Percentiles rank a stretch among this genome's conserved stretches.
Evolutionary conservation across 352 stramenopile genomes (phyloP).

Genomic region (Pythium chondricola): DNA sequence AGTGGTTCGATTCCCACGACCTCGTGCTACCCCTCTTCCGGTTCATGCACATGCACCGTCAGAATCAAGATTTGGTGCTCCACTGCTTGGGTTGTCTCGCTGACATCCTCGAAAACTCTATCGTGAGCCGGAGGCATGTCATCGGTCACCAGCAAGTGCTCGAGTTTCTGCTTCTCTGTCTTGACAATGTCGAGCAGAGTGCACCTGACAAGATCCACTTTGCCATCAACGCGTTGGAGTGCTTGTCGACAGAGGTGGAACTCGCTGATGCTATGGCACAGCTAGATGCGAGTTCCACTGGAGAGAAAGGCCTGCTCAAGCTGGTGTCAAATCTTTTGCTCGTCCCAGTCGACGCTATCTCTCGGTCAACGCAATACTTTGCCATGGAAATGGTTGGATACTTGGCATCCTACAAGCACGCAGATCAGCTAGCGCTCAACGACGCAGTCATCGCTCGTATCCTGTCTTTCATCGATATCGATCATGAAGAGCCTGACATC

Average conservation of each 20-base stretch:
- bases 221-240: slow-evolving; percentile 42
- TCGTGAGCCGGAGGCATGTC: slow-evolving; percentile 32
- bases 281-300: too few relatives aligned
- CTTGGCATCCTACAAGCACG: slow-evolving; percentile 49
- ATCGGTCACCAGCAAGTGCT: slow-evolving; percentile 23
- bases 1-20: slow-evolving; percentile 31
- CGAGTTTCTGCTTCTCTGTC: slow-evolving; percentile 40
- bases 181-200: slow-evolving; percentile 22
- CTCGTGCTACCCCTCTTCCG: slow-evolving; percentile 49
- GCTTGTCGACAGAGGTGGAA: slow-evolving; percentile 48
- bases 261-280: slow-evolving; percentile 26
- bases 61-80: slow-evolving; percentile 26
- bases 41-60: slow-evolving; percentile 40
- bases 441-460: slow-evolving; percentile 27
- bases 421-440: slow-evolving; percentile 27
- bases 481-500: slow-evolving; percentile 22
- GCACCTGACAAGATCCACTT: slow-evolving; percentile 29
- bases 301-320: slow-evolving; percentile 10
- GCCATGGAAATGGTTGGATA: slow-evolving; percentile 58
- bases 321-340: slow-evolving; percentile 33
- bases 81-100: slow-evolving; percentile 37
- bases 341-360: slow-evolving; percentile 15
- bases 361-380: slow-evolving; percentile 46
- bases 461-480: slow-evolving; percentile 36
- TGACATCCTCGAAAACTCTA: slow-evolving; percentile 45